Evolutionary conservation across 768 basidiomycete genomes (phyloP), one percentile per base, ranked within the genome.

Genomic region (Crepidotus variabilis): DNA sequence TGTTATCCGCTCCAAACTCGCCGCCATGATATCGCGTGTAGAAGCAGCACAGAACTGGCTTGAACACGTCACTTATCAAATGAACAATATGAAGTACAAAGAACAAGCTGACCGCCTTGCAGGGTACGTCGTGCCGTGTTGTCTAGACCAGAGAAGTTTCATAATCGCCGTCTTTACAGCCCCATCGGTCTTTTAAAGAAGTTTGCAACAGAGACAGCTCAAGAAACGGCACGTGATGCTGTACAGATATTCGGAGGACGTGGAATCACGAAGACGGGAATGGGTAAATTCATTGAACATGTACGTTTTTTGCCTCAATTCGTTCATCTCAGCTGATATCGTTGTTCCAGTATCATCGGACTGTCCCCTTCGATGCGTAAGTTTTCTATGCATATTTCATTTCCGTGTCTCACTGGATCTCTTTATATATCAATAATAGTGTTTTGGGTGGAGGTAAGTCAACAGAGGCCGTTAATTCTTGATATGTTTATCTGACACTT

Each of bases 1-100:
- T 0, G 90, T 98, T 57, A 90, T 98, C 64, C 86, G 95, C 20
- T 73, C 83, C 47, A 97, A 94, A 76, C 72, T 98, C 47, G 94
- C 93, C 2, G 77, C 67, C 6, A 98, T 98, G 92, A 94, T 97
- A 54, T 81, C 90, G 28, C 83, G 90, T 50, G 79, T 74, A 47
- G 81, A 82, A 64, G 78, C 80, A 50, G 76, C 75, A 0, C 91
- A 92, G 67, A 77, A 75, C 39, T 92, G 89, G 90, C 72, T 94
- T 14, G 92, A 95, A 73, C 87, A 85, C 61, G 78, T 94, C 58
- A 93, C 92, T 0, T 87, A 87, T 70, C 92, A 94, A 70, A 92
- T 93, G 90, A 84, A 80, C 70, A 86, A 90, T 60, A 92, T 93
- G 28, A 28, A 81, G 2, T 92, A 91, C 68, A 84, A 84, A 65